Percentiles rank a stretch among this genome's conserved stretches.
Evolutionary conservation across 164 flowering plant genomes (phyloP).

Genomic region (Sedum album): DNA sequence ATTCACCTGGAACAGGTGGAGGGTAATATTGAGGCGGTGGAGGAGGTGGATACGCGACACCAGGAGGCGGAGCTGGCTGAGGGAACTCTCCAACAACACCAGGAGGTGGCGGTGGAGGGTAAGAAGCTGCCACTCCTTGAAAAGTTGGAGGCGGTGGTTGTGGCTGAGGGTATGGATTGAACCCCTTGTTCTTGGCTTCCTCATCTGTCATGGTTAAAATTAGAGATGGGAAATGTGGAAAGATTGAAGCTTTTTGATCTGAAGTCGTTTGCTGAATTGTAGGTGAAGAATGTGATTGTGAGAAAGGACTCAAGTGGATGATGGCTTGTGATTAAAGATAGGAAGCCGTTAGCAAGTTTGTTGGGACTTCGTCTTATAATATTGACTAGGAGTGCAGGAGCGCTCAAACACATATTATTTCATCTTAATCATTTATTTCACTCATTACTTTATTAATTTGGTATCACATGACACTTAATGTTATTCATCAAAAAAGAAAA

Average conservation of each 20-base stretch:
- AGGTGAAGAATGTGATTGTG: not conserved
- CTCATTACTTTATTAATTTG: too few relatives aligned
- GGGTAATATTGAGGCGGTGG: not conserved
- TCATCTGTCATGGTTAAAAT: not conserved
- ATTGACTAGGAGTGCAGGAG: too few relatives aligned
- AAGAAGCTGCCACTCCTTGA: not conserved
- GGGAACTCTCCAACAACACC: not conserved
- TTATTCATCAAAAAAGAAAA: too few relatives aligned
- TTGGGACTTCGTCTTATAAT: too few relatives aligned
- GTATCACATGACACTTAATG: too few relatives aligned
- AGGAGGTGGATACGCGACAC: not conserved
- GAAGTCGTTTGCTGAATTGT: not conserved
- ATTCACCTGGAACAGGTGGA: not conserved
- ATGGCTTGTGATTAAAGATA: not conserved
- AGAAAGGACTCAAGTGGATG: not conserved
- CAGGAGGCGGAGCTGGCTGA: not conserved
- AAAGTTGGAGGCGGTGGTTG: conserved; percentile 3
- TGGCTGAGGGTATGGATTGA: not conserved
- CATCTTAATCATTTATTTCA: too few relatives aligned
- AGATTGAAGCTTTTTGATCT: not conserved
- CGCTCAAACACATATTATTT: too few relatives aligned
- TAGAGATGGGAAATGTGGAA: not conserved
- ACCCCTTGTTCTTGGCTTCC: not conserved
- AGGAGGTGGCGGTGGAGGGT: not conserved
- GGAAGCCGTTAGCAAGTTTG: not conserved